These are phyloP conservation scores for Entomortierella chlamydospora DNA, from an alignment of 192 early-diverging fungal species.

Conservation along the genomic window DNA sequence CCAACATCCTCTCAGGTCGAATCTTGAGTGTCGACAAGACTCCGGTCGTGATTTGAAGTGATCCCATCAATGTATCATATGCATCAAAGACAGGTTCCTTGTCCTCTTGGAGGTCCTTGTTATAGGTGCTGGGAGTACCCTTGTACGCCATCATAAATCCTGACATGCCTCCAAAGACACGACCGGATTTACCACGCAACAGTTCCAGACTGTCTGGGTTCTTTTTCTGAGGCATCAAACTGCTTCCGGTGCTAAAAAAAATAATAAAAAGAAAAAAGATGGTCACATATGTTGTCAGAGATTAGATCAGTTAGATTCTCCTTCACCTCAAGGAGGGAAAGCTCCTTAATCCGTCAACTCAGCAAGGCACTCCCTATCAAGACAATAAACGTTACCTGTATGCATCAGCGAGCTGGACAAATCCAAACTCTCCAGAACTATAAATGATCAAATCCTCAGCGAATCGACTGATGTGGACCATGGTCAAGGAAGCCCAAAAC, in stretches of 20 bases:
- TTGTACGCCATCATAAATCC: slow-evolving; percentile 99
- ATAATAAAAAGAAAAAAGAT: not conserved
- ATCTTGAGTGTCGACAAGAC: slow-evolving; percentile 93
- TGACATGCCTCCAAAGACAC: slow-evolving; percentile 94
- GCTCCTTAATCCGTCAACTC: no score
- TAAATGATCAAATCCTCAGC: slow-evolving; percentile 98
- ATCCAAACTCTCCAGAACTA: slow-evolving; percentile 92
- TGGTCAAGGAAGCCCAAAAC: slow-evolving; percentile 91
- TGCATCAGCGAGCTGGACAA: slow-evolving; percentile 94
- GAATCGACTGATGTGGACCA: slow-evolving; percentile 91
- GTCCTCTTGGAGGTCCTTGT: slow-evolving; percentile 99
- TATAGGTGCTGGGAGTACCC: slow-evolving; percentile 97
- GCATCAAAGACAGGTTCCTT: slow-evolving; percentile 99
- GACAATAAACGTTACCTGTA: slow-evolving; percentile 80
- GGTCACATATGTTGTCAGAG: slow-evolving; percentile 15
- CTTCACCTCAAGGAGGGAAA: no score
- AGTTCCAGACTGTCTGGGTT: slow-evolving; percentile 98
- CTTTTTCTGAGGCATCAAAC: slow-evolving; percentile 99
- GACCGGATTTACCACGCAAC: slow-evolving; percentile 95
- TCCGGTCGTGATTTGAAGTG: slow-evolving; percentile 92
- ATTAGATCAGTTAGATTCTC: slow-evolving; percentile 6
- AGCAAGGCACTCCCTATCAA: no score
- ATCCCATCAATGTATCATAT: slow-evolving; percentile 88
- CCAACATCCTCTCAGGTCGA: slow-evolving; percentile 85
- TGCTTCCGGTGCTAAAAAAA: slow-evolving; percentile 85